Evolutionary conservation across 345 rosid genomes (phyloP).

Genomic region (Toxicodendron radicans): DNA sequence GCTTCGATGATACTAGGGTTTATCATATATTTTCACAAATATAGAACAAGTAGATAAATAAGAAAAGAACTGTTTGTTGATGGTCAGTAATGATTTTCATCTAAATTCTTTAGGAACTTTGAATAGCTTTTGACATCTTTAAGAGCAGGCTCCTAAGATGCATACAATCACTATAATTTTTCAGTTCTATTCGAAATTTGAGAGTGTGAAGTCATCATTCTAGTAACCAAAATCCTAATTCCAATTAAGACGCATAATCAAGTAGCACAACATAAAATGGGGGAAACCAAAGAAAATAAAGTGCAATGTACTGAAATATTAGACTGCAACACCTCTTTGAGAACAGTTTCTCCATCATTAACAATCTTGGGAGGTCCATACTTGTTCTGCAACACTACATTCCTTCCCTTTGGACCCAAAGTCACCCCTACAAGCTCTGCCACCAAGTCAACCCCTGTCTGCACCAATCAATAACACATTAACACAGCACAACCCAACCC

Average conservation of each 20-base stretch:
- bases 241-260: background rate
- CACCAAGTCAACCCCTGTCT: constrained; percentile 84
- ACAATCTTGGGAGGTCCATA: constrained; percentile 95
- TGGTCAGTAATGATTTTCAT: no score
- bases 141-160: background rate
- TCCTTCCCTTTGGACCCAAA: constrained; percentile 93
- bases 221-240: background rate
- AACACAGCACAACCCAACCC: background rate
- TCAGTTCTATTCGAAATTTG: background rate
- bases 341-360: constrained; percentile 95
- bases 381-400: constrained; percentile 86
- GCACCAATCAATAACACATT: constrained; percentile 24
- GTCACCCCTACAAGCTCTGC: constrained; percentile 90
- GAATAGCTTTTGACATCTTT: no score
- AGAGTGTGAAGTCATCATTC: background rate
- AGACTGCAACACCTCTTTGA: constrained; percentile 54
- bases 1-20: no score
- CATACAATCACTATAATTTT: background rate
- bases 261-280: background rate
- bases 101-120: no score
- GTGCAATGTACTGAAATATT: background rate
- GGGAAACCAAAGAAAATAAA: background rate
- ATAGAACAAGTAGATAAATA: no score
- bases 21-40: no score
- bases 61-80: no score